Conservation (phyloP, 2,329 filamentous ascomycete genomes). For the Verticillium alfalfae region DNA sequence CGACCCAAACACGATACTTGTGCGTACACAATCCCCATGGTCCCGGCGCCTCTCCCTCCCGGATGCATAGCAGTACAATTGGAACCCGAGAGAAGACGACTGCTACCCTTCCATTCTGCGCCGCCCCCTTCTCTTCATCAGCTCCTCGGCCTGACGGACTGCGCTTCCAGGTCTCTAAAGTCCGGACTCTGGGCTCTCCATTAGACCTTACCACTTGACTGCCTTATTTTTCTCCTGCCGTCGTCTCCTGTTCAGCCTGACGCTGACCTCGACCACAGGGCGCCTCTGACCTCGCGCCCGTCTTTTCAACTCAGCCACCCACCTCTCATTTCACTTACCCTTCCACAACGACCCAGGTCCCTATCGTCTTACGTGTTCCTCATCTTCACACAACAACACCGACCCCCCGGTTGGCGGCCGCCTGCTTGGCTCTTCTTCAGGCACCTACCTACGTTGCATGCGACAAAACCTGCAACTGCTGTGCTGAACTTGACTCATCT, state of each 20-base stretch:
- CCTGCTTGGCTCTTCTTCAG: not conserved
- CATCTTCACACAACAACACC: not conserved
- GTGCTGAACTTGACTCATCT: not conserved
- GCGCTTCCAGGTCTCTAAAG: not conserved
- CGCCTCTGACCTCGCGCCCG: not conserved
- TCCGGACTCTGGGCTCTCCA: not conserved
- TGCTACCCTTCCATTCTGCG: not conserved
- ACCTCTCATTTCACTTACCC: not conserved
- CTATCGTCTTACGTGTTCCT: not conserved
- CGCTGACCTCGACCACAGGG: not conserved
- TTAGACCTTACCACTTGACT: too few relatives aligned
- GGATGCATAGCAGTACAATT: not conserved
- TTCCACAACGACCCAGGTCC: not conserved
- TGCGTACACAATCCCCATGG: not conserved
- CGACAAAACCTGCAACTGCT: not conserved
- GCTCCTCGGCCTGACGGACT: not conserved
- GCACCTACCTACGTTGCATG: not conserved
- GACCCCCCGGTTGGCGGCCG: not conserved
- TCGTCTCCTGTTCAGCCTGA: not conserved
- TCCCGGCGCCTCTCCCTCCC: not conserved
- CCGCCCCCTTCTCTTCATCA: not conserved
- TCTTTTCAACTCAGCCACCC: not conserved
- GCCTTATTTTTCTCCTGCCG: not conserved
- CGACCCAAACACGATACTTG: not conserved
- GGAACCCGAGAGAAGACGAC: not conserved